Evolutionary conservation across 176 grass and related monocot genomes (phyloP), one percentile per base, ranked within the genome.

Genomic region (Oryza glumipatula): DNA sequence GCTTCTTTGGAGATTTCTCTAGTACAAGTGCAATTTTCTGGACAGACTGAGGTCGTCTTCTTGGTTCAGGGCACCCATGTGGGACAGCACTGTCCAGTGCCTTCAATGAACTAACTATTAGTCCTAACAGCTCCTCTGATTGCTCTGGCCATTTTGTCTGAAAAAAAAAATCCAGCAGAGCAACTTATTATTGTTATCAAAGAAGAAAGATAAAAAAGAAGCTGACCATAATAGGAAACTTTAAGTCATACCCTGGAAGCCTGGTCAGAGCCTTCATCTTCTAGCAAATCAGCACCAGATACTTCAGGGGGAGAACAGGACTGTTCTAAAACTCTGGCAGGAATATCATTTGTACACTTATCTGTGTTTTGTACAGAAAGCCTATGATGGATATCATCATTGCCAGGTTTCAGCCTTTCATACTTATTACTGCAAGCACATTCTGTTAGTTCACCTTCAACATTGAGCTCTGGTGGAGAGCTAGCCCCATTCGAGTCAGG

Each of bases 131-230:
- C 86, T 98, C 89, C 88, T 87, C 91, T 78, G 93, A 95, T 68
- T 94, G 96, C 70, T 91, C 91, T 45, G 91, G 91, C 91, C 93
- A 95, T 92, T 94, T 98, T 80, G 81, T 87, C 96, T 98, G 80
- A 46, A 92, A 83, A 79, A 78, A 65, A 12, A 56, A 7, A 7
- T 21, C 70, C 79, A 43, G 72, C 14, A 44, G 6, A 36, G 65
- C 70, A 89, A 77, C 43, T n/a, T 52, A 84, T 80, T 63, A 70
- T 77, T 83, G 82, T n/a, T 64, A 82, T 77, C 72, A 70, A 84
- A 75, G 84, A 79, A 9, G 32, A 24, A 76, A 65, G 78, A 51
- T 58, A 56, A 72, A 74, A 54, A 79, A 64, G 52, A 84, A 41
- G 33, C 26, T 78, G 41, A 70, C 46, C 65, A 71, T 65, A 35